Conservation (phyloP, 148 eudicot genomes). For the Agrostemma githago region DNA sequence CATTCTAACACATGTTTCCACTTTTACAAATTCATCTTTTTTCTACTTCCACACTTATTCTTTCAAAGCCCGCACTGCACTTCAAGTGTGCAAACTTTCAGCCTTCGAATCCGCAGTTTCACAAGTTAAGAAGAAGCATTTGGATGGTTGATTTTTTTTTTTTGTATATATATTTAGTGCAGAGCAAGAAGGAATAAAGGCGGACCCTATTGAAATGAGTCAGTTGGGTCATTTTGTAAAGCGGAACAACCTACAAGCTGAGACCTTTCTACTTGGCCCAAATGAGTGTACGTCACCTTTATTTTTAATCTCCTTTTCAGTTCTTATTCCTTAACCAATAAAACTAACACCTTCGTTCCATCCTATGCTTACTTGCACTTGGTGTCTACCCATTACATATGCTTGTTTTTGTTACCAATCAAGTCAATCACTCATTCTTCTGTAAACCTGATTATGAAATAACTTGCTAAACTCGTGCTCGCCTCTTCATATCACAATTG, state of each 20-base stretch:
- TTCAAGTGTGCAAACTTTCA: not conserved
- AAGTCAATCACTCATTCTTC: not conserved
- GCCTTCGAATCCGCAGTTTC: not conserved
- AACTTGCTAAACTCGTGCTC: not conserved
- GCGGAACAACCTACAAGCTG: constrained; percentile 62
- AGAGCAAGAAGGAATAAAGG: constrained; percentile 77
- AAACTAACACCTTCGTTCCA: not conserved
- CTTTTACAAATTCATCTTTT: not conserved
- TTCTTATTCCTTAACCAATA: no score
- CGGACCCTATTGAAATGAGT: constrained; percentile 63
- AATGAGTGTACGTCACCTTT: constrained; percentile 67
- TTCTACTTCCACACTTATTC: not conserved
- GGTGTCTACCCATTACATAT: not conserved
- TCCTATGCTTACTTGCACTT: not conserved
- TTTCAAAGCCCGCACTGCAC: not conserved
- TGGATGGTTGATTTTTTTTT: constrained; percentile 16
- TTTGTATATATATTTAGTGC: constrained; percentile 45
- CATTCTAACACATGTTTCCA: constrained; percentile 5
- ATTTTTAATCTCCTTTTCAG: not conserved
- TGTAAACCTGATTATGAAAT: not conserved
- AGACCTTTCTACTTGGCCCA: constrained; percentile 65
- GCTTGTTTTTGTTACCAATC: not conserved
- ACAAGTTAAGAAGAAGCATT: not conserved
- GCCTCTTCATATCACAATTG: not conserved
- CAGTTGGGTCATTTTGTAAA: constrained; percentile 65